Base-by-base conservation (phyloP, 1,139 yeast species). In the Diutina siamensis region DNA sequence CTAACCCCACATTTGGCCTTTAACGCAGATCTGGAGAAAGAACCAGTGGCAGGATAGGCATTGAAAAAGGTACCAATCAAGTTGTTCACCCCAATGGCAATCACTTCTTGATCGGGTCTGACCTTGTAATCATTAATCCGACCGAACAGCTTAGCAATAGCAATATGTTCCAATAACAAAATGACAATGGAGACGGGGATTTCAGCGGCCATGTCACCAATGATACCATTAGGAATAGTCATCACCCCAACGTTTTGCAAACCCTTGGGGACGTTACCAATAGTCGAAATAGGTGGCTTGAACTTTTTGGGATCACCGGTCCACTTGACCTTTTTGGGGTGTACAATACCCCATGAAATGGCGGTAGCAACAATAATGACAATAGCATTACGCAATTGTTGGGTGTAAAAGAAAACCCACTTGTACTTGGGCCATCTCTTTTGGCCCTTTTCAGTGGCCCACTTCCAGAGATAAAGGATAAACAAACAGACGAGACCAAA, bases 31-130 rank as follows among this genome's bases (percentile, higher is more conserved):
- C 97, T 80, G 19, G 95, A 85, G 63, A 89, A 89, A 1, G 97
- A 89, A 46, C 97, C 97, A 10, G 97, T 89, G 10, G 96, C 89
- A 15, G 97, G 97, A 61, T 89, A 89, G 9, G 97, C 96, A 57
- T 78, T 74, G 72, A 89, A 89, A 59, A 88, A 86, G 22, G 95
- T 85, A 54, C 97, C 97, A 55, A 89, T 73, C 60, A 88, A 71
- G 64, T 89, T 89, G 48, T 92, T 83, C 44, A 84, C 84, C 59
- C 97, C 97, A 64, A 89, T 89, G 36, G 97, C 97, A 59, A 89
- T 77, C 50, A 89, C 75, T 62, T 89, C 97, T 67, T 89, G 97
- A 65, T 89, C 89, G 44, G 97, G 96, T 50, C 80, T 75, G 57
- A 89, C 83, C 57, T 85, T 86, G 65, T 89, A 89, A 61, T 86